phyloP scores from a whole-genome alignment of 805 yeast genomes.

The Starmerella floris region DNA sequence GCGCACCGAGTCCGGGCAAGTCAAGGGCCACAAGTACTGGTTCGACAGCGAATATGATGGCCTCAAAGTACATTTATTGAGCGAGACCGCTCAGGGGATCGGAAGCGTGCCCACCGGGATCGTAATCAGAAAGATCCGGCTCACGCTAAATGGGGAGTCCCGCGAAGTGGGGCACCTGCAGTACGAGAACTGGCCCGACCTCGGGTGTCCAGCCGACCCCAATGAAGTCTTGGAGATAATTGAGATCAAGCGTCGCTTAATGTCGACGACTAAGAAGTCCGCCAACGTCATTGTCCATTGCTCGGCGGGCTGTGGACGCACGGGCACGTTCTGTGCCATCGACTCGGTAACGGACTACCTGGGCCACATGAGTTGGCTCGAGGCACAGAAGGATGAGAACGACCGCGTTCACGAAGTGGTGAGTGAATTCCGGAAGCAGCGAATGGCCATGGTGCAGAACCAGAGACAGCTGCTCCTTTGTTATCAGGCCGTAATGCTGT shows the following conservation, averaged over 20 bases:
- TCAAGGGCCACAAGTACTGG: slow-evolving; percentile 87
- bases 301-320: slow-evolving; percentile 95
- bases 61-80: slow-evolving; percentile 22
- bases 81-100: slow-evolving; percentile 14
- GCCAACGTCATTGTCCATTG: slow-evolving; percentile 58
- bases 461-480: slow-evolving; percentile 61
- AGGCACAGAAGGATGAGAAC: slow-evolving; percentile 14
- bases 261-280: slow-evolving; percentile 9
- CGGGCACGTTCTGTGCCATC: slow-evolving; percentile 63
- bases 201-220: slow-evolving; percentile 51
- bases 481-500: slow-evolving; percentile 42
- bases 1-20: slow-evolving; percentile 63
- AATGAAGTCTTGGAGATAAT: slow-evolving; percentile 49
- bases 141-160: slow-evolving; percentile 22
- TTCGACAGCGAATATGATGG: slow-evolving; percentile 38
- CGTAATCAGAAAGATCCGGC: slow-evolving; percentile 34
- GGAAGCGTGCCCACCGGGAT: slow-evolving; percentile 7
- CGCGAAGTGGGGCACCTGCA: slow-evolving; percentile 61
- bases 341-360: slow-evolving; percentile 33
- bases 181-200: slow-evolving; percentile 73
- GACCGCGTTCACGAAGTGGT: slow-evolving; percentile 55
- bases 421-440: slow-evolving; percentile 53
- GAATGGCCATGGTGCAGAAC: slow-evolving; percentile 76
- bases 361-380: slow-evolving; percentile 14
- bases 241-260: slow-evolving; percentile 33